Evolutionary conservation across 805 yeast genomes (phyloP).

Genomic region (Starmerella apis): DNA sequence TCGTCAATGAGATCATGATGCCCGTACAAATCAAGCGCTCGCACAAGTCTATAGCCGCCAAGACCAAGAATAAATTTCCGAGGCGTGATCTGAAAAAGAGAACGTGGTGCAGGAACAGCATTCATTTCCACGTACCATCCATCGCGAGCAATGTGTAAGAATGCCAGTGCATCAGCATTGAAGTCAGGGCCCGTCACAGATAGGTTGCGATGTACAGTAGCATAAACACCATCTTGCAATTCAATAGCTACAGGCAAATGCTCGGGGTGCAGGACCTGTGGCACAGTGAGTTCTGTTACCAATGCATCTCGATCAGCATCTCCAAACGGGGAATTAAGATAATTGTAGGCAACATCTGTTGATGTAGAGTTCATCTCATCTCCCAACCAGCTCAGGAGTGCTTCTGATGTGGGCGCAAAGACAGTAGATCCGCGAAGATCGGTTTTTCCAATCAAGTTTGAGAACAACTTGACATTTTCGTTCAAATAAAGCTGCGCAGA

Average conservation of each 20-base stretch:
- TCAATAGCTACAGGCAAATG: constrained; percentile 12
- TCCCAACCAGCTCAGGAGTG: constrained; percentile 12
- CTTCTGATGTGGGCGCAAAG: constrained; percentile 20
- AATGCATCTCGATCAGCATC: constrained; percentile 17
- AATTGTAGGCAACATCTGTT: constrained; percentile 15
- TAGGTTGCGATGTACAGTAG: constrained; percentile 8
- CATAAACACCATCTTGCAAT: constrained; percentile 20
- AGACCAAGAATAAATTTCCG: constrained; percentile 51
- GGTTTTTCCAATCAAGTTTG: constrained; percentile 15
- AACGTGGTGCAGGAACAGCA: constrained; percentile 8
- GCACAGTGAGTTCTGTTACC: constrained; percentile 15
- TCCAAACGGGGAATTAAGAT: constrained; percentile 21
- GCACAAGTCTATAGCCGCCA: constrained; percentile 52
- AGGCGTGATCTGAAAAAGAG: constrained; percentile 38
- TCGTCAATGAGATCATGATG: constrained; percentile 50
- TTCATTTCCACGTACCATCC: constrained; percentile 32
- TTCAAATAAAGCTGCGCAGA: constrained; percentile 16
- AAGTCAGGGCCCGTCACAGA: constrained; percentile 6
- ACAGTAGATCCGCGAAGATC: constrained; percentile 7
- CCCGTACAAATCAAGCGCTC: constrained; percentile 56
- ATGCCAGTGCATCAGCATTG: neutral
- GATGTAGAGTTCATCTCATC: constrained; percentile 4
- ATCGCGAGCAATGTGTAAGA: constrained; percentile 34
- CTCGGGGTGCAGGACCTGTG: constrained; percentile 9
- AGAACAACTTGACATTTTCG: constrained; percentile 12